Evolutionary conservation across 176 grass and related monocot species (phyloP), one percentile per base, ranked within the genome.

Genomic region (Themeda triandra): DNA sequence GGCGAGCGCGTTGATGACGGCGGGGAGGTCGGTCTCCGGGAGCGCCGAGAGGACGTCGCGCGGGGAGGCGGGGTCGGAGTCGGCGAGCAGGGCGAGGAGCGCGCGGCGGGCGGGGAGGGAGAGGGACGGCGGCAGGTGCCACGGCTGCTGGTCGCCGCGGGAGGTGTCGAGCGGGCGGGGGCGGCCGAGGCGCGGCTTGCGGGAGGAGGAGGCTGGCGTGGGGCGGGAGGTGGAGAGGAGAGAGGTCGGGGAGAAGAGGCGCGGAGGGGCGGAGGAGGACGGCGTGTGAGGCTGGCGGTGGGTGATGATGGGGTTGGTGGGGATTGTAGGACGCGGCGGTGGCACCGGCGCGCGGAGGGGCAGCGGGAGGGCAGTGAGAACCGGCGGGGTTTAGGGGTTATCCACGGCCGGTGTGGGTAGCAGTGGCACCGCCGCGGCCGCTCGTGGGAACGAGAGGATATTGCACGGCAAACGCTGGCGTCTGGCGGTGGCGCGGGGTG

Each of bases 91-190:
- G 44, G 76, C 63, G 31, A 86, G 89, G 33, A 86, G 91, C 81
- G 83, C 87, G 73, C 90, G 92, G 30, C 88, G 91, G 5, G 86
- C 83, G 56, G 46, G 89, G 68, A 85, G 69, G 62, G 89, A 95
- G 53, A 89, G 84, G 44, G 75, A 69, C 10, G 82, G 84, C 8
- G 77, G 83, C 17, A 86, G 76, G 63, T 83, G 51, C 88, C 79
- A 91, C 0, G 92, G 54, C 19, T 82, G 54, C 19, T 82, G 82
- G 0, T 45, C 60, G 6, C 40, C 13, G 28, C 71, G 71, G 29
- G 13, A 42, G 75, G 69, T 63, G 66, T 64, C 31, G 65, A 60
- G 27, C 6, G 53, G 27, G n/a, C n/a, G n/a, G 3, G 53, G 54
- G 30, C 77, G 81, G 33, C 68, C 83, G 80, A 89, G 85, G 80